phyloP scores from a whole-genome alignment of 805 yeast species.

The Starmerella roubikii region DNA sequence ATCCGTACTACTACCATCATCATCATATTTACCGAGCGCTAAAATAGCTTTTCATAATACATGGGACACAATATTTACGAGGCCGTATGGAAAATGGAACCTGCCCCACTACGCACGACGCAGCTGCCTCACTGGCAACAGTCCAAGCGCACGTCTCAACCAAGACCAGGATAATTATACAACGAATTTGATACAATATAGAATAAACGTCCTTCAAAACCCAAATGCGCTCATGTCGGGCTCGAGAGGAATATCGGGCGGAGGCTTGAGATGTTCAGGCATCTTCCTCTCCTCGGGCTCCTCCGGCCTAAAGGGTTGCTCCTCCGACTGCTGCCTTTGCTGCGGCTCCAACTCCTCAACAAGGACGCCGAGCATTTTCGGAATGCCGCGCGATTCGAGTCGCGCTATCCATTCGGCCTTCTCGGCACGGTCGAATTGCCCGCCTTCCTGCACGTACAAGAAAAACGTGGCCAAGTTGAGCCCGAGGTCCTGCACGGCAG shows the following conservation, averaged over 20 bases:
- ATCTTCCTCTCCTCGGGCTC: conserved; percentile 33
- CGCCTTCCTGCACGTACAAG: conserved; percentile 3
- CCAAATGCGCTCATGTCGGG: conserved; percentile 67
- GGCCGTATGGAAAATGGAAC: too few species aligned
- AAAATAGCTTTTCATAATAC: too few species aligned
- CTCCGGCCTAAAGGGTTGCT: not conserved
- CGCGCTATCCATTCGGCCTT: not conserved
- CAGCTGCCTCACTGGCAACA: too few species aligned
- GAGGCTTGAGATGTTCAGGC: conserved; percentile 22
- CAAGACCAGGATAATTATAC: conserved; percentile 20
- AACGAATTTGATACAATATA: not conserved
- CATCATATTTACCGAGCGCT: too few species aligned
- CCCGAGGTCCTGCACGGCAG: too few species aligned
- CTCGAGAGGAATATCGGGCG: conserved; percentile 48
- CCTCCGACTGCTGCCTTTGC: not conserved
- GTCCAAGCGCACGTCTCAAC: conserved; percentile 32
- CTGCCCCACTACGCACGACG: too few species aligned
- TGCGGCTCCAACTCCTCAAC: not conserved
- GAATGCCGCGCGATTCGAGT: not conserved
- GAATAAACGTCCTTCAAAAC: conserved; percentile 34
- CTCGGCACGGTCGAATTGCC: not conserved
- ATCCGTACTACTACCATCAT: too few species aligned
- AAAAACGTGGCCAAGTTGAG: not conserved
- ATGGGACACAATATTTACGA: too few species aligned
- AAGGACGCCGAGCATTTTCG: not conserved